Conservation (phyloP, 2,329 filamentous ascomycete species). For the Aspergillus calidoustus region DNA sequence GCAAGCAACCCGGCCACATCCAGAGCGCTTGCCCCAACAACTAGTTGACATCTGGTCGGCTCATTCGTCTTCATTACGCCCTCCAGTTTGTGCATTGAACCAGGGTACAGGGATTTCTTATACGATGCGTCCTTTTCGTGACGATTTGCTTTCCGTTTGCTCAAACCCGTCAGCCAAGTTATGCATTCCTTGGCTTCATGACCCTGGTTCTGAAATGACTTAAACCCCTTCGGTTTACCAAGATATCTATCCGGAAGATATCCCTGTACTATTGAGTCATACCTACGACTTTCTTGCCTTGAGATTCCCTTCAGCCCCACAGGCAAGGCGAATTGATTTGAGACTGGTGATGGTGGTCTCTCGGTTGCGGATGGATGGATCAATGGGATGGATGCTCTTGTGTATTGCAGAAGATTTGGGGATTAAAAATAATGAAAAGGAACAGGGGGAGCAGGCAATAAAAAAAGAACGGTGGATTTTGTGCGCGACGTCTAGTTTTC, state of each 20-base stretch:
- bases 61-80: slow-evolving; percentile 32
- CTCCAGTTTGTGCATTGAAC: slow-evolving; percentile 24
- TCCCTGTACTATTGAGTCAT: slow-evolving; percentile 20
- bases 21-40: slow-evolving; percentile 93
- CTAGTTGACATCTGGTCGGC: slow-evolving; percentile 49
- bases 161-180: slow-evolving; percentile 16
- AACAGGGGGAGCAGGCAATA: slow-evolving; percentile 7
- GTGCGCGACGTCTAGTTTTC: slow-evolving; percentile 15
- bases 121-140: slow-evolving; percentile 25
- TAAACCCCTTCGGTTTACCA: slow-evolving; percentile 24
- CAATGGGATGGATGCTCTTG: slow-evolving; percentile 25
- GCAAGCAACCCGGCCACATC: slow-evolving; percentile 83
- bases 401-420: slow-evolving; percentile 27
- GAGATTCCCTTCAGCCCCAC: slow-evolving; percentile 17
- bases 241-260: slow-evolving; percentile 25
- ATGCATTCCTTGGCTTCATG: slow-evolving; percentile 26
- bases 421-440: slow-evolving; percentile 15
- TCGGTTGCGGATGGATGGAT: slow-evolving; percentile 32
- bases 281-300: slow-evolving; percentile 18
- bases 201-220: slow-evolving; percentile 29
- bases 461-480: slow-evolving; percentile 11
- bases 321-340: slow-evolving; percentile 23
- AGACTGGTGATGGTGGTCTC: slow-evolving; percentile 27
- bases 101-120: slow-evolving; percentile 19
- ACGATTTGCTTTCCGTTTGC: slow-evolving; percentile 35